These are phyloP conservation scores for Limtongia smithiae DNA, from an alignment of 805 yeast species.

Conservation along the genomic window DNA sequence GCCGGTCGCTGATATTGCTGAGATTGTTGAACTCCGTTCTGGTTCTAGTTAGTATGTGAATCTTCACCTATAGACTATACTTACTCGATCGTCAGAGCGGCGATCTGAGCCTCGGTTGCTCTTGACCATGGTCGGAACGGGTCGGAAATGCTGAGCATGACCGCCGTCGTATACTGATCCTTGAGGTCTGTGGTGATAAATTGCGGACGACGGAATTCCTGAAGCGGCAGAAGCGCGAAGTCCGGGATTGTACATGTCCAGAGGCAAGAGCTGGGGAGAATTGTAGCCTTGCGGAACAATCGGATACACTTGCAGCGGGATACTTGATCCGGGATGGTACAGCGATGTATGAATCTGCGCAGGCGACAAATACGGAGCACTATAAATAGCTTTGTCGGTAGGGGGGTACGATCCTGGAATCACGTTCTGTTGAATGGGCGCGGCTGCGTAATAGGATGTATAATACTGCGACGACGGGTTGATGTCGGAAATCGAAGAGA, in stretches of 20 bases:
- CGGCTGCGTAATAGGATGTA: constrained; percentile 1
- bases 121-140: too few relatives aligned
- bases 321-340: not conserved
- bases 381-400: not conserved
- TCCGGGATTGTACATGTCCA: constrained; percentile 9
- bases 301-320: constrained; percentile 11
- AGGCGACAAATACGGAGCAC: not conserved
- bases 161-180: too few relatives aligned
- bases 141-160: not conserved
- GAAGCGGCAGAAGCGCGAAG: too few relatives aligned
- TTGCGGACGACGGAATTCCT: too few relatives aligned
- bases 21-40: too few relatives aligned
- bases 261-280: constrained; percentile 2
- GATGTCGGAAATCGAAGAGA: constrained; percentile 2
- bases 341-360: not conserved
- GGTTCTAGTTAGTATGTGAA: too few relatives aligned
- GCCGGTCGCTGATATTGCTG: too few relatives aligned
- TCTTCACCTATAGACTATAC: too few relatives aligned
- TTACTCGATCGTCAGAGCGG: not conserved
- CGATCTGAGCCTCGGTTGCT: not conserved
- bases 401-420: not conserved
- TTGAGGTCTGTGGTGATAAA: too few relatives aligned
- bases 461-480: constrained; percentile 4
- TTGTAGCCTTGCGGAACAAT: constrained; percentile 19
- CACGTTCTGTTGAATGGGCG: not conserved